Evolutionary conservation across 2,329 filamentous ascomycete species (phyloP), one percentile per base, ranked within the genome.

Genomic region (Monosporascus ibericus): DNA sequence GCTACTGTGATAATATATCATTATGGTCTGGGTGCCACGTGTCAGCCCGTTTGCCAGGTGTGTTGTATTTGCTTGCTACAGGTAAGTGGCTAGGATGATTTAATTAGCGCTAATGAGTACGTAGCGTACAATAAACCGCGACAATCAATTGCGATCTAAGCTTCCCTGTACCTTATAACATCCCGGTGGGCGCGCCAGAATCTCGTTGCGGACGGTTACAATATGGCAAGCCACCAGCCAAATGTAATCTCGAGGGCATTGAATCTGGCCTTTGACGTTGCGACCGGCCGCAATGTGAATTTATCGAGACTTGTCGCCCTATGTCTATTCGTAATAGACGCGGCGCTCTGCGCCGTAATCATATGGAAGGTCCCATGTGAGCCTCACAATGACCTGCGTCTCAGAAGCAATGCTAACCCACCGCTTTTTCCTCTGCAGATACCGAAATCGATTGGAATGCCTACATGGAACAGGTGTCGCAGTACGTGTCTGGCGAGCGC

Each of bases 391-490:
- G 30, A 34, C 30, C 30, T 5, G 30, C 2, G 30, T 34, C 30
- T 34, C 30, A 14, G 18, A 20, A 20, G 11, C 18, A 9, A 18
- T 14, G 24, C 22, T 42, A 20, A 42, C 9, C 17, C 22, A 25
- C 8, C 20, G 14, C 14, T 11, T 27, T 46, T 42, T 14, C 20
- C 17, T 27, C 20, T 24, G 47, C 60, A 79, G 94, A 99, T 68
- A 99, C 94, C 44, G 94, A 99, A 71, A 99, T 99, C 65, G 94
- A 99, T 72, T 99, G 92, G 92, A 81, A 80, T 54, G 90, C 94
- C 0, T 99, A 99, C 71, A 97, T 99, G 92, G 81, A 96, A 68
- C 94, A 99, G 65, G 79, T 97, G 44, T 73, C 80, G 40, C 85
- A 92, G 61, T 94, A 87, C 65, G 74, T 92, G 46, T 78, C 82